Evolutionary conservation across 208 protist genomes (phyloP).

Genomic region (Crithidia acanthocephali): DNA sequence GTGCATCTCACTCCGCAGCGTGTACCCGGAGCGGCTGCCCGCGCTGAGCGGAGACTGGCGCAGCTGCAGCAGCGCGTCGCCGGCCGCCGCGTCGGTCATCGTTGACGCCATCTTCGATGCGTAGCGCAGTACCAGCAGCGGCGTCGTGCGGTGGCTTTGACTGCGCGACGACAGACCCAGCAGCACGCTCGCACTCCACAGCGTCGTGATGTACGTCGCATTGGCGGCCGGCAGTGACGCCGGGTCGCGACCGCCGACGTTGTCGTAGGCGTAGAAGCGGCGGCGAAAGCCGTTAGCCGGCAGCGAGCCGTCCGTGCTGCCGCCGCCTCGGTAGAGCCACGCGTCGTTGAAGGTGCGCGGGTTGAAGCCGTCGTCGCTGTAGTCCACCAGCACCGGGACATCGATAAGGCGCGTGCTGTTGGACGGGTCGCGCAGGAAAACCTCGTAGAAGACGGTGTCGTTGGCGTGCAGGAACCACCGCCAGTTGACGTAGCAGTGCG

Average conservation of each 20-base stretch:
- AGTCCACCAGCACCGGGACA: constrained; percentile 68
- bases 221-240: background rate
- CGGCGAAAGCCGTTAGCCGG: constrained; percentile 37
- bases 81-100: background rate
- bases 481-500: constrained; percentile 51
- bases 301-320: constrained; percentile 10
- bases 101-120: constrained; percentile 41
- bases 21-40: constrained; percentile 9
- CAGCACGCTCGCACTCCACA: constrained; percentile 42
- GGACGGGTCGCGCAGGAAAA: constrained; percentile 61
- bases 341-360: constrained; percentile 38
- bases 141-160: constrained; percentile 20
- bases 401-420: constrained; percentile 63
- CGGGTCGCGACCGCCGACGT: constrained; percentile 39
- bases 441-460: constrained; percentile 68
- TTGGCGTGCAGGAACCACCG: constrained; percentile 38
- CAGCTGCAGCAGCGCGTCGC: constrained; percentile 11
- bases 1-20: constrained; percentile 28
- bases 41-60: constrained; percentile 30
- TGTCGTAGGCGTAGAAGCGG: constrained; percentile 81
- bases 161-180: constrained; percentile 21
- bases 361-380: constrained; percentile 43
- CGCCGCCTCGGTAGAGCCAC: constrained; percentile 38
- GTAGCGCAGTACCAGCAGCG: constrained; percentile 67
- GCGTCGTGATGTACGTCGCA: constrained; percentile 36